Evolutionary conservation across 2,329 filamentous ascomycete genomes (phyloP), one percentile per base, ranked within the genome.

Genomic region (Waltergamsia citrina): DNA sequence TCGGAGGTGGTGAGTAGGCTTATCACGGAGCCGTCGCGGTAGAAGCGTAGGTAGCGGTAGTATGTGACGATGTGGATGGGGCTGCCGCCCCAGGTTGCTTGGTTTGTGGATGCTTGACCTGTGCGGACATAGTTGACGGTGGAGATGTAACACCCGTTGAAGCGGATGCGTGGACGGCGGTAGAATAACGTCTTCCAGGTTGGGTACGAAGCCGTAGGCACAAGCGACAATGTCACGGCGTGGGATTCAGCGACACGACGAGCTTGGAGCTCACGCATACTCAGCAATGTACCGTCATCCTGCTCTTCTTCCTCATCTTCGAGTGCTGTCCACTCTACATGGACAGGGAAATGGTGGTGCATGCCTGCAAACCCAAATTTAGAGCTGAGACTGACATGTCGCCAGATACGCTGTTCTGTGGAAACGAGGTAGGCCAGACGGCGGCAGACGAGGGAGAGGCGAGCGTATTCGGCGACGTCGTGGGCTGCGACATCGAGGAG

Each of bases 31-130:
- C 92, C 92, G 55, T 96, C 85, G 17, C 87, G 83, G 62, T 92
- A 92, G 63, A 98, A 92, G 34, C 92, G 84, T 4, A 98, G 73
- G 59, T 96, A 98, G 38, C 92, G 85, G 62, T 94, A 98, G 62
- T 96, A 98, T 1, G 92, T 98, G 32, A 98, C 87, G 38, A 96
- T 93, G 53, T 94, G 87, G 23, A 96, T 81, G 7, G 88, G 88
- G 22, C 36, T 37, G 17, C 74, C 81, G 48, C 66, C 65, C 85
- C 88, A 94, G 2, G 83, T 81, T 14, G 81, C 62, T 35, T 78
- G 78, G 42, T 78, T 81, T 15, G 74, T 70, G 4, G 77, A 79
- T 9, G 79, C 70, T 38, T 82, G 82, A 21, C 92, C 92, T 1
- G 85, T 66, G 17, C 92, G 83, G 32, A 85, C 78, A 60, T 98